Base-by-base conservation (phyloP, 225 moss, liverwort and hornwort genomes). In the Thuidium tamariscinum region DNA sequence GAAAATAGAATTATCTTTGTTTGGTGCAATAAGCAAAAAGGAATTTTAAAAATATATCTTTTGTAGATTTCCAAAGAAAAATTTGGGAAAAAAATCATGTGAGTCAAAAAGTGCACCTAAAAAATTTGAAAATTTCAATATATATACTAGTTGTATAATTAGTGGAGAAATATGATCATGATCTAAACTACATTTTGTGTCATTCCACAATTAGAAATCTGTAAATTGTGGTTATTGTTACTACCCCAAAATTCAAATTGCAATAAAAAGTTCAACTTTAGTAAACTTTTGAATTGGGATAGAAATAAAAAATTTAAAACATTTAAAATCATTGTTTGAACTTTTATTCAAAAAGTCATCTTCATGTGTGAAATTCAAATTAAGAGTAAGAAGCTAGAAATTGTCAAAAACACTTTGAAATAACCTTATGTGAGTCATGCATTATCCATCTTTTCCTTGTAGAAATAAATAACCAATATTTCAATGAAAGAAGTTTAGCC, bases 391-490 rank as follows among this genome's bases (percentile, higher is more conserved):
- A 12, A 49, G 2, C 7, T 48, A 32, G 11, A 73, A 72, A 48
- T 48, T 73, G 11, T 0, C 7, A 1, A 29, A 44, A 9, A 17
- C 4, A 48, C 4, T 11, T 19, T 6, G 30, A 30, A 11, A 14
- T 2, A 30, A 30, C 44, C 32, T 30, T 20, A 32, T 30, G 2
- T 12, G 4, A 49, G 4, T 18, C 1, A 48, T 16, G 42, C 27
- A 70, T 20, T 1, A 32, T 32, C 1, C 0, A 1, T 32, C 0
- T 10, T 73, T 29, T n/a, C n/a, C n/a, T n/a, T n/a, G n/a, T n/a
- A 20, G 1, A 48, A 32, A 13, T 7, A 6, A 48, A 49, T 2
- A 32, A 7, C 16, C 2, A 73, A 73, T 20, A 20, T 20, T 32
- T 73, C 7, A 49, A 74, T 19, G 2, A 73, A 0, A 7, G 1